phyloP scores from a whole-genome alignment of 805 yeast species.

The Kazachstania bromeliacearum region DNA sequence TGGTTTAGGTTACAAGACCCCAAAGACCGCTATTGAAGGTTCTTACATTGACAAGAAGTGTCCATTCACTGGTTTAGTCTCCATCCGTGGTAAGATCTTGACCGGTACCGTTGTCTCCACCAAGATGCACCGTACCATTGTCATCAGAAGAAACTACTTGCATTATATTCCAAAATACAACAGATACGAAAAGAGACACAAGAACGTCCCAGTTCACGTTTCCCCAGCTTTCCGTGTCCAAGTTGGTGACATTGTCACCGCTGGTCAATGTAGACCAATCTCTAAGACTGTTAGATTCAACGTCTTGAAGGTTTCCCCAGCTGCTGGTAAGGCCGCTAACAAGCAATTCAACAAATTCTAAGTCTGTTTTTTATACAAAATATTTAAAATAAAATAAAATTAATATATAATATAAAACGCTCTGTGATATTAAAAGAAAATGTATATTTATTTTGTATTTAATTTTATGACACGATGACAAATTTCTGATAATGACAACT shows the following conservation, averaged over 20 bases:
- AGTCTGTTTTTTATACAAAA: conserved; percentile 22
- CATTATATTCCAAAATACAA: conserved; percentile 99
- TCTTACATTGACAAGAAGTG: conserved; percentile 99
- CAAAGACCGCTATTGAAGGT: conserved; percentile 96
- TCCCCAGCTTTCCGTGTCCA: conserved; percentile 99
- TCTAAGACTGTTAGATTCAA: conserved; percentile 99
- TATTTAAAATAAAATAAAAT: not conserved
- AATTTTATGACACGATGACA: conserved; percentile 16
- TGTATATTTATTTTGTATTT: not conserved
- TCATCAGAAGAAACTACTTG: conserved; percentile 99
- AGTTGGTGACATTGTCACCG: conserved; percentile 98
- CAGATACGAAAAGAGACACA: conserved; percentile 99
- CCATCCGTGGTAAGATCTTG: conserved; percentile 98
- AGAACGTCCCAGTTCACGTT: conserved; percentile 98
- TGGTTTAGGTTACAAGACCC: conserved; percentile 99
- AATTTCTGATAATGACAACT: conserved; percentile 29
- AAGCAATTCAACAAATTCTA: conserved; percentile 97
- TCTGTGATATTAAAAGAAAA: not conserved
- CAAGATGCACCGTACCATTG: conserved; percentile 99
- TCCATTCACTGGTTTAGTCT: conserved; percentile 94
- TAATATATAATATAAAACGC: not conserved
- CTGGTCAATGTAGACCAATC: conserved; percentile 99
- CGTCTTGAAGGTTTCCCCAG: conserved; percentile 89
- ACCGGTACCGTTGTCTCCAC: conserved; percentile 99
- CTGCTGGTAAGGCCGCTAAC: conserved; percentile 63